Evolutionary conservation across 192 early-diverging fungal species (phyloP), one percentile per base, ranked within the genome.

Genomic region (Gigaspora rosea): DNA sequence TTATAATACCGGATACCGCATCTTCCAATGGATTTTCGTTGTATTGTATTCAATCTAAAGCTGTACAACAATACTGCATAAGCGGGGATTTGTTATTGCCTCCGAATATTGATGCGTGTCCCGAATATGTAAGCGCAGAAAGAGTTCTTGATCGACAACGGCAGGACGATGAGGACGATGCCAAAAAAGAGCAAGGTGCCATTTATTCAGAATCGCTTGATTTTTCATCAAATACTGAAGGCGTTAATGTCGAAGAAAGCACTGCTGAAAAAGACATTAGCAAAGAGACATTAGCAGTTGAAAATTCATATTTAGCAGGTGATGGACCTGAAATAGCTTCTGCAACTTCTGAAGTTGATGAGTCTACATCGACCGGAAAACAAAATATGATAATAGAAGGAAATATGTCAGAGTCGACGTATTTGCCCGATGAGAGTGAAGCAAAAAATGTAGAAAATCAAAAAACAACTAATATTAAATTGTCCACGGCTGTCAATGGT

Each of bases 11-110:
- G 0, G 83, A 82, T n/a, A 20, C 22, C n/a, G 46, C 32, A 41
- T 70, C 79, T 49, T 79, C 78, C 66, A 75, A 85, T 48, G 83
- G 83, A 0, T 78, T 85, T 57, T 82, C 79, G 3, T 76, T 82
- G 12, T 85, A 82, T 32, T 85, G 83, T 50, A 82, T 82, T 46
- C 83, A 85, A 59, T 66, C 83, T n/a, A 82, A 85, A 66, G 81
- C 81, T 46, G 81, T 85, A 15, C 83, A 85, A 66, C 83, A 85
- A 67, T 85, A 82, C 50, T 9, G 22, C 9, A 47, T 76, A 46
- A 6, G 27, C 35, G 16, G 27, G 18, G 10, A 76, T 22, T 41
- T 76, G 13, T 22, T 76, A 32, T 67, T 41, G 4, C 75, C 75
- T 35, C 35, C 68, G 18, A 67, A 66, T 67, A 10, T 76, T 67